Conservation (phyloP, 805 yeast species). For the Cyberlindnera xishuangbannaensis region DNA sequence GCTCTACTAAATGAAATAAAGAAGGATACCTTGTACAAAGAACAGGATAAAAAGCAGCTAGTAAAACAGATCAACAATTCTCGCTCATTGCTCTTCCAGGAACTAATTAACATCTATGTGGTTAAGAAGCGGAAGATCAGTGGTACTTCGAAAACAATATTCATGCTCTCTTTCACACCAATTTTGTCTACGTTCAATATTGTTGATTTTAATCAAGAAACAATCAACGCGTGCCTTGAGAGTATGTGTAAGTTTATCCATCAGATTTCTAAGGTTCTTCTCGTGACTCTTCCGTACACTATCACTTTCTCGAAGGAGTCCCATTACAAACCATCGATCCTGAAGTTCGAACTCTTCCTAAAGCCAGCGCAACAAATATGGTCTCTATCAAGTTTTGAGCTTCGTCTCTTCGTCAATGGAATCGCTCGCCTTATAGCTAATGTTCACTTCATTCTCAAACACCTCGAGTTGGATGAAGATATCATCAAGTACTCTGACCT, state of each 20-base stretch:
- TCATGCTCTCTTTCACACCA: constrained; percentile 21
- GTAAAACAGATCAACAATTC: constrained; percentile 21
- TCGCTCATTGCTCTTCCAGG: constrained; percentile 20
- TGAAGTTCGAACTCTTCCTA: constrained; percentile 6
- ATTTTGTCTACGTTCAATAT: constrained; percentile 14
- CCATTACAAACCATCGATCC: constrained; percentile 6
- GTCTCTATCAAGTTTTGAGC: constrained; percentile 15
- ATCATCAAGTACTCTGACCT: constrained; percentile 9
- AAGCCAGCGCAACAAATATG: constrained; percentile 7
- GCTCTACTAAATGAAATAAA: not conserved
- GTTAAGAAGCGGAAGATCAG: constrained; percentile 17
- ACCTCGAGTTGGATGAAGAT: constrained; percentile 12
- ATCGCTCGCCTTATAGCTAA: constrained; percentile 15
- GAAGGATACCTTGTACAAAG: constrained; percentile 8
- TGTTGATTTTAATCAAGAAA: constrained; percentile 15
- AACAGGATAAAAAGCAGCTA: constrained; percentile 12
- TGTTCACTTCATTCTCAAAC: constrained; percentile 8
- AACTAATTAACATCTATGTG: constrained; percentile 18
- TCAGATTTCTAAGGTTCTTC: constrained; percentile 14
- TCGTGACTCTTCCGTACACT: constrained; percentile 14
- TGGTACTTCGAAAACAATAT: constrained; percentile 10
- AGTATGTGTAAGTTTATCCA: constrained; percentile 15
- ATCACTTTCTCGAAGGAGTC: constrained; percentile 5
- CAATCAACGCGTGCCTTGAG: constrained; percentile 16
- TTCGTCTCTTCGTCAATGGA: constrained; percentile 10